phyloP scores from a whole-genome alignment of 2,329 filamentous ascomycete species.

The Claviceps purpurea region DNA sequence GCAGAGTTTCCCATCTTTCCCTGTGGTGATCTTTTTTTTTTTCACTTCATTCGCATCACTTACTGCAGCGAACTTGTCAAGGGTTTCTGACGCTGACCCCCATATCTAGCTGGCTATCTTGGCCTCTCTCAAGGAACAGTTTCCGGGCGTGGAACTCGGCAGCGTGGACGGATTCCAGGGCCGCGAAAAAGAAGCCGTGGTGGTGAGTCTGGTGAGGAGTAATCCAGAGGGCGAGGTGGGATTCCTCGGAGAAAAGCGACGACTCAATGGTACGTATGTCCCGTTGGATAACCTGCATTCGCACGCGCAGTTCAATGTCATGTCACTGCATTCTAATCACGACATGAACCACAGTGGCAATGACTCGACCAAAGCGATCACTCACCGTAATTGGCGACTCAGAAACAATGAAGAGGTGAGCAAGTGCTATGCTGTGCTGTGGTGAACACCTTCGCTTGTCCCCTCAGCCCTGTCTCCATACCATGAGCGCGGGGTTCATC shows the following conservation, averaged over 20 bases:
- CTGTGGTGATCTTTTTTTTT: not conserved
- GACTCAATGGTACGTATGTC: constrained; percentile 64
- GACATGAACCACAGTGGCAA: constrained; percentile 58
- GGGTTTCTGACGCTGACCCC: constrained; percentile 3
- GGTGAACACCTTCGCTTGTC: no score
- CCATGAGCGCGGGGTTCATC: no score
- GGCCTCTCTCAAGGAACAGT: constrained; percentile 66
- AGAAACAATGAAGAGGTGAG: constrained; percentile 80
- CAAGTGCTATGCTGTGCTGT: not conserved
- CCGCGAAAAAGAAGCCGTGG: constrained; percentile 87
- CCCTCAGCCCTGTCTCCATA: no score
- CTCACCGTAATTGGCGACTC: constrained; percentile 87
- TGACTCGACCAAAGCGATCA: constrained; percentile 88
- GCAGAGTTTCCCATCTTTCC: not conserved
- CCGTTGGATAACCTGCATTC: no score
- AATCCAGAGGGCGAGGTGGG: constrained; percentile 80
- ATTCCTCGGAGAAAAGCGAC: constrained; percentile 81
- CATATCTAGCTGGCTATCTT: constrained; percentile 55
- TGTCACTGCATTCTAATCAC: not conserved
- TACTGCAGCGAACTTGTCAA: no score
- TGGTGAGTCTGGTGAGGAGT: constrained; percentile 88
- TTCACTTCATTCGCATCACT: no score
- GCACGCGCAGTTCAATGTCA: no score
- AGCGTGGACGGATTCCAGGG: constrained; percentile 97
- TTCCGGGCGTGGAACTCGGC: constrained; percentile 80